A percentile compares a stretch with the other conserved stretches of the same genome.
Evolutionary conservation across 2,329 filamentous ascomycete species (phyloP).

Genomic region (Fonsecaea multimorphosa): DNA sequence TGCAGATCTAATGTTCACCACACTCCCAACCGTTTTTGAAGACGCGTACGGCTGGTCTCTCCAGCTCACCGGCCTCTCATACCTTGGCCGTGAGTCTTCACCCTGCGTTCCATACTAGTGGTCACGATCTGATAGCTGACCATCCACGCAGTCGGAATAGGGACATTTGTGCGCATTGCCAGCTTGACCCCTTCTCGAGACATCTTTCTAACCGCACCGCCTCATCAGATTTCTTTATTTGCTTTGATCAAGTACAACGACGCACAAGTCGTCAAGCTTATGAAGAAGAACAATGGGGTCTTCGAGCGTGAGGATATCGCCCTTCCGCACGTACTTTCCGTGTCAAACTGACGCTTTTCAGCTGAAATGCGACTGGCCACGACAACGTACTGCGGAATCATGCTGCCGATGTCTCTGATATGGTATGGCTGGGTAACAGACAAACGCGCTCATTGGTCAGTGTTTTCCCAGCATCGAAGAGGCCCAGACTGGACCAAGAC

Average conservation of each 20-base stretch:
- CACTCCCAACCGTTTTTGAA: slow-evolving; percentile 42
- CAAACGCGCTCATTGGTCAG: slow-evolving; percentile 1
- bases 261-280: slow-evolving; percentile 3
- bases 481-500: neutral
- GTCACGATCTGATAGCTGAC: neutral
- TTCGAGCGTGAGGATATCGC: neutral
- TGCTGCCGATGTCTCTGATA: slow-evolving; percentile 8
- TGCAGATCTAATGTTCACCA: slow-evolving; percentile 48
- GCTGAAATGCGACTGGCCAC: slow-evolving; percentile 2
- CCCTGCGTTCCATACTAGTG: neutral
- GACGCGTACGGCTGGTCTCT: slow-evolving; percentile 37
- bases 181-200: neutral
- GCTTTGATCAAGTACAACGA: slow-evolving; percentile 1
- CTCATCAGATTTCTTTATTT: neutral
- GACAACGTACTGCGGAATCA: neutral
- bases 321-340: neutral
- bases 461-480: neutral
- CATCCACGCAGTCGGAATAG: neutral
- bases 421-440: slow-evolving; percentile 13
- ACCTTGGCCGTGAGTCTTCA: slow-evolving; percentile 28
- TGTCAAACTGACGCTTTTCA: neutral
- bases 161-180: neutral
- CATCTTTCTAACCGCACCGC: neutral
- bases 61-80: slow-evolving; percentile 39
- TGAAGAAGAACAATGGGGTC: neutral